Base-by-base conservation (phyloP, 78 protist genomes). In the Mastigamoeba balamuthi region DNA sequence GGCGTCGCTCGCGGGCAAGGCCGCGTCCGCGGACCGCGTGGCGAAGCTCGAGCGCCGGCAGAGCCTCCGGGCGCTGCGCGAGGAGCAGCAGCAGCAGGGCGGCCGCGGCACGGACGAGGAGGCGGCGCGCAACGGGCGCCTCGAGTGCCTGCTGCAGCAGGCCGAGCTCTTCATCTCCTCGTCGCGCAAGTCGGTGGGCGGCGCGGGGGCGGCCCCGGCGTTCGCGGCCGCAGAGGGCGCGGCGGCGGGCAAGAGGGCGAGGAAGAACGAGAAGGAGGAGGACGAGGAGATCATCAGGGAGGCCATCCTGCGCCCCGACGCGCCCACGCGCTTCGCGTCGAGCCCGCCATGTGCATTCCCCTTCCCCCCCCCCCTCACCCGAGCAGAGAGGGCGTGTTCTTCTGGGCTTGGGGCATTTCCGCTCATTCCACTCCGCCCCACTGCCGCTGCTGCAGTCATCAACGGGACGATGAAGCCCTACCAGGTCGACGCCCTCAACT, bases 401-500 rank as follows among this genome's bases (percentile, higher is more conserved):
- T 8, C 27, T 48, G 58, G 6, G 36, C 6, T 7, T 44, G 36
- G 0, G n/a, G 40, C 9, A 30, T 23, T 9, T 17, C 38, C 1
- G 35, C 37, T n/a, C n/a, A 48, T 37, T 23, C 17, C 29, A n/a
- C 30, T 37, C 38, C 0, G 35, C 40, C 9, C 7, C 69, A 35
- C 69, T 23, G 38, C 40, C 29, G 35, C 17, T 27, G 39, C 39
- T 71, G 86, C 74, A 66, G 71, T 82, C 40, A 82, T 76, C 8
- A 67, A 71, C 28, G 97, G 94, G 40, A 75, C 35, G 39, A 84
- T 96, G 92, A 89, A 91, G 37, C 82, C 83, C 37, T 95, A 97
- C 84, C 99, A 97, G 74, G 27, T 92, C 7, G 78, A 87, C 36
- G 99, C 97, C 35, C 81, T 97, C 67, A 83, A 93, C 73, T 97